Base-by-base conservation (phyloP, 306 rosid genomes). In the Cotoneaster glaucophyllus region DNA sequence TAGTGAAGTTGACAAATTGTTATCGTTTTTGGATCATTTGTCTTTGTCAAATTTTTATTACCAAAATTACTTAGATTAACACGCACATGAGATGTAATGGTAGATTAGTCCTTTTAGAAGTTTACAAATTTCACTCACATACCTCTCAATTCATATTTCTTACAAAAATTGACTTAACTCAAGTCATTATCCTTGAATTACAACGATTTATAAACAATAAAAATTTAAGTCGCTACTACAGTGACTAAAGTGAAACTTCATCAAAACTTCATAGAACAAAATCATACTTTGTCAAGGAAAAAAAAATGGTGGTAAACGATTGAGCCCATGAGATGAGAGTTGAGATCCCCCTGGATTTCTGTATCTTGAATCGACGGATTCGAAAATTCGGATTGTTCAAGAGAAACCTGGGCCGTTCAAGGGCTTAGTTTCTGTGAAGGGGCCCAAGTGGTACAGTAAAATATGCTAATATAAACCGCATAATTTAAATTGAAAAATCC, bases 281-380 rank as follows among this genome's bases (percentile, higher is more conserved):
- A 50, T 50, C 54, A 15, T 15, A 50, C 3, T 15, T 15, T 5
- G 8, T 50, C 21, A 14, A 14, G 15, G 15, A 48, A 14, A 14
- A 76, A 59, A 80, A 39, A 68, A 74, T 65, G 28, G 8, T 29
- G 13, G 77, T 26, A 56, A 43, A 43, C 32, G 37, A 17, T 22
- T 59, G 70, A 34, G 74, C 6, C 44, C 41, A 37, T 37, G 41
- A 37, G 8, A 34, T 34, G 8, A 34, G 9, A 37, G 41, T 7
- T 37, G 41, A 37, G 41, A 37, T 37, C 0, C 0, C 10, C 0
- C 0, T 37, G 10, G 2, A 37, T 37, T 6, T 37, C 0, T 7
- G 10, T 37, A 10, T 37, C 2, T 0, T 7, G 10, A 37, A 10
- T 37, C 0, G 41, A 37, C 2, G 2, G 2, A 37, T 37, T 37